A percentile compares a stretch with the other conserved stretches of the same genome.
Conservation (phyloP, 257 asterid species). For the Fraxinus quadrangulata region DNA sequence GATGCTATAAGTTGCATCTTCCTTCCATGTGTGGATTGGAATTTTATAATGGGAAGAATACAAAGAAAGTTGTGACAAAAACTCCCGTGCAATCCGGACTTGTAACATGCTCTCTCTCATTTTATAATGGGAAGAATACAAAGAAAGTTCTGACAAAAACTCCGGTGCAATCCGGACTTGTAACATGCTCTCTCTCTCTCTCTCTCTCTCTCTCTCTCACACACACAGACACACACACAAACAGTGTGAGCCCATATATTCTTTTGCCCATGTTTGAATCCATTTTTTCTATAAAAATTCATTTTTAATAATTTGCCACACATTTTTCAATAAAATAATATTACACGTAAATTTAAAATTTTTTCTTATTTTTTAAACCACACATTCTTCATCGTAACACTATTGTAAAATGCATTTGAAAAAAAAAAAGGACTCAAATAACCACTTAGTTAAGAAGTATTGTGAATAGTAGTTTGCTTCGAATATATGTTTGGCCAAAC, state of each 20-base stretch:
- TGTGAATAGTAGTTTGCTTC: not conserved
- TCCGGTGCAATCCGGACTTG: constrained; percentile 3
- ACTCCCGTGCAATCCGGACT: constrained; percentile 6
- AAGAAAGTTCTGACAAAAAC: constrained; percentile 2
- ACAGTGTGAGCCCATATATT: no score
- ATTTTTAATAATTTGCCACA: no score
- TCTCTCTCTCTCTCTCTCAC: no score
- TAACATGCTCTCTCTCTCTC: not conserved
- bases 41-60: constrained; percentile 4
- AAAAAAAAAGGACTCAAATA: no score
- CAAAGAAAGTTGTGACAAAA: constrained; percentile 8
- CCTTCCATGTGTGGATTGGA: constrained; percentile 18
- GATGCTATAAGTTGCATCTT: constrained; percentile 3
- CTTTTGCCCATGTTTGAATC: no score
- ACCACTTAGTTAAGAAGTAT: not conserved
- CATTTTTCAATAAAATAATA: no score
- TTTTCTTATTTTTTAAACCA: no score
- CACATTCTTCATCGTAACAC: no score
- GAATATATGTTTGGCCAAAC: not conserved
- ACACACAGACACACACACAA: no score
- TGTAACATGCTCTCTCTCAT: not conserved
- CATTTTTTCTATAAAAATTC: no score
- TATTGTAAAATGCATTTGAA: no score
- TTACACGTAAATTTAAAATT: no score
- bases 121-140: constrained; percentile 6